A percentile compares a stretch with the other conserved stretches of the same genome.
These are phyloP conservation scores for Lentinula edodes DNA, from an alignment of 768 basidiomycete species.

Conservation along the genomic window DNA sequence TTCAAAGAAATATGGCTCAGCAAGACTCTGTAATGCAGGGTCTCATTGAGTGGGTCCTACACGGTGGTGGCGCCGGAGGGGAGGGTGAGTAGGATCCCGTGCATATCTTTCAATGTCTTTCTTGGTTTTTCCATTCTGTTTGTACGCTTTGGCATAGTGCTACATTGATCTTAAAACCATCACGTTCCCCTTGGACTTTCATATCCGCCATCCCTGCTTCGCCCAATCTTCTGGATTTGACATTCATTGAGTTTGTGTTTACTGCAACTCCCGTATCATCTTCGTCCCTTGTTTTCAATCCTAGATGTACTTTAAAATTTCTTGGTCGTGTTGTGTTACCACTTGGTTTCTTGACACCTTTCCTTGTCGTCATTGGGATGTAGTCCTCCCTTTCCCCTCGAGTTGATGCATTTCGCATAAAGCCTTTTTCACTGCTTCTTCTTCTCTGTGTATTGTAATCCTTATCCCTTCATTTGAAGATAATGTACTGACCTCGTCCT, in stretches of 20 bases:
- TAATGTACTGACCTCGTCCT: constrained; percentile 4
- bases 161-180: neutral
- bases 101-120: neutral
- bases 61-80: constrained; percentile 38
- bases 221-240: neutral
- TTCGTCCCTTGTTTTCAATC: neutral
- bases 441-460: neutral
- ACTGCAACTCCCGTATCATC: neutral
- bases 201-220: neutral
- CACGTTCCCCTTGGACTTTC: neutral
- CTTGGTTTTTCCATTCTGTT: neutral
- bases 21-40: constrained; percentile 83
- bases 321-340: neutral
- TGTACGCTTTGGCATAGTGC: neutral
- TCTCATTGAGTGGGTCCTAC: constrained; percentile 76
- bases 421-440: neutral
- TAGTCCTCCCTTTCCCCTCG: too few relatives aligned
- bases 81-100: constrained; percentile 6
- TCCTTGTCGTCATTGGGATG: too few relatives aligned
- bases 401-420: neutral
- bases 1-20: constrained; percentile 72
- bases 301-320: neutral
- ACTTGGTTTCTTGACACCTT: too few relatives aligned
- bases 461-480: neutral
- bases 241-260: neutral